Percentiles rank a stretch among this genome's conserved stretches.
These are phyloP conservation scores for Backusella mclennaniae DNA, from an alignment of 192 early-diverging fungal species.

Conservation along the genomic window DNA sequence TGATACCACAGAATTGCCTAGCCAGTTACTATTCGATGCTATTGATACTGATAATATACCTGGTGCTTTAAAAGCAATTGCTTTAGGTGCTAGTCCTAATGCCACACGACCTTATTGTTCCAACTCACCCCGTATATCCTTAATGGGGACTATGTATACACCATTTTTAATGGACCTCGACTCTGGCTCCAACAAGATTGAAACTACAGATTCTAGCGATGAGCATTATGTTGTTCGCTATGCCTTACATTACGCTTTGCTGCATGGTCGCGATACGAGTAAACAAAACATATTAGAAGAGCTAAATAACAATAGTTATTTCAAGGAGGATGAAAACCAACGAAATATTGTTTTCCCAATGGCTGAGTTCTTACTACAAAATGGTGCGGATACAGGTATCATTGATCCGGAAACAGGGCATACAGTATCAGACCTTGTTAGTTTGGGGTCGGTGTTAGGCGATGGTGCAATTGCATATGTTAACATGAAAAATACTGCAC, in stretches of 20 bases:
- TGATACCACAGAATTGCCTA: not conserved
- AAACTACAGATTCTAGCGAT: not conserved
- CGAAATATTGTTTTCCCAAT: conserved; percentile 37
- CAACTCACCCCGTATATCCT: not conserved
- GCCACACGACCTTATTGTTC: conserved; percentile 28
- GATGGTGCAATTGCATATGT: conserved; percentile 31
- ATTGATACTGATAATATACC: conserved; percentile 40
- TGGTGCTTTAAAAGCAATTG: conserved; percentile 40
- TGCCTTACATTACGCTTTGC: conserved; percentile 10
- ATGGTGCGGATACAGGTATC: conserved; percentile 45
- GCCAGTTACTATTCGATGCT: conserved; percentile 20
- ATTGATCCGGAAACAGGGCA: conserved; percentile 23
- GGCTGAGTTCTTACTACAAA: conserved; percentile 65
- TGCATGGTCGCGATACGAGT: not conserved
- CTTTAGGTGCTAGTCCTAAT: conserved; percentile 45
- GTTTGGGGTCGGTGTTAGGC: conserved; percentile 4
- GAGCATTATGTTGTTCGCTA: not conserved
- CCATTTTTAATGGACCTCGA: not conserved
- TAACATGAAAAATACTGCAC: conserved; percentile 23
- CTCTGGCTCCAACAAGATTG: not conserved
- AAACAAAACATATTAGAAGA: not conserved
- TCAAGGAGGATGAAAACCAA: not conserved
- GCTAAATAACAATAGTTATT: not conserved
- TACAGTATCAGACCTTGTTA: conserved; percentile 24
- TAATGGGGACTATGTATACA: not conserved